Base-by-base conservation (phyloP, 2,329 filamentous ascomycete species). In the Colletotrichum chlorophyti region DNA sequence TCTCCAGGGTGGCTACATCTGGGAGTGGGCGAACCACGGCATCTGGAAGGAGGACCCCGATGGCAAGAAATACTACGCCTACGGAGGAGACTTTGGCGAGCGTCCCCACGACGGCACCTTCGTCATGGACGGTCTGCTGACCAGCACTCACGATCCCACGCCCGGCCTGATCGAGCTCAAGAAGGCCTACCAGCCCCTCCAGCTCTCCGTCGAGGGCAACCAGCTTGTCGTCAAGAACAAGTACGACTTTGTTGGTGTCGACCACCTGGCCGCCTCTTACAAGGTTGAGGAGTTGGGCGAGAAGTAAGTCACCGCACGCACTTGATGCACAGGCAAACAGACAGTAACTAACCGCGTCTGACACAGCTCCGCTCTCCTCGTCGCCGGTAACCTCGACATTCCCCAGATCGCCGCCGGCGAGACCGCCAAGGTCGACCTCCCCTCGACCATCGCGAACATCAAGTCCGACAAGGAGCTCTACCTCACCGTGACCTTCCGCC, bases 1-100 rank as follows among this genome's bases (percentile, higher is more conserved):
- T 2, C 78, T 91, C 0, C 87, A 90, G 65, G 88, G 88, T 10
- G 88, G 88, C 0, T 87, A 82, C 60, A 82, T 88, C 64, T 88
- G 85, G 85, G 85, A 88, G 65, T 88, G 85, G 85, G 83, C 82
- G 0, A 87, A 86, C 70, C 84, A 87, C 50, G 83, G 84, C 0
- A 69, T 87, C 1, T 79, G 76, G 73, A 80, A 77, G 61, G 73
- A 78, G 15, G 73, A 76, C 4, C 64, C 69, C 19, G 69, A 73
- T 47, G 76, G 72, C 23, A 76, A 72, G 53, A 72, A 71, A 0
- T 86, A 79, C 65, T 85, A 83, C 61, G 85, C 78, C 1, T 87
- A 86, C 45, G 85, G 85, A 3, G 84, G 85, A 9, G 84, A 88
- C 65, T 88, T 87, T 69, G 83, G 80, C 1, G 85, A 88, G 57